Evolutionary conservation across 2,329 filamentous ascomycete genomes (phyloP), one percentile per base, ranked within the genome.

Genomic region (Fusarium foetens): DNA sequence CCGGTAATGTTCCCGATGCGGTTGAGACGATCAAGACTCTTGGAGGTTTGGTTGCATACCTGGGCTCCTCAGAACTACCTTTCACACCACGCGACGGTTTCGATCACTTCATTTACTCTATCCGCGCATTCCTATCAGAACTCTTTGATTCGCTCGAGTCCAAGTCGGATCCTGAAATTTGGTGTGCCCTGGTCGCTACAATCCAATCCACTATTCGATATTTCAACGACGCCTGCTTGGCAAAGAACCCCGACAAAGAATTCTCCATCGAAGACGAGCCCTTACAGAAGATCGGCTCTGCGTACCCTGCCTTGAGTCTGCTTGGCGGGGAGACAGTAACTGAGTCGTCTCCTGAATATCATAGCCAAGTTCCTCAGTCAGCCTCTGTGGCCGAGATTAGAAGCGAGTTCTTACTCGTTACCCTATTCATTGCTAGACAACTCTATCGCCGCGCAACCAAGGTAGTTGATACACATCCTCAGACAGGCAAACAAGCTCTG

Each of bases 31-130:
- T 84, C 9, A 78, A 80, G 35, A 76, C 76, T 33, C 78, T 87
- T 5, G 80, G 86, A 8, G 80, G 82, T 14, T 81, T 85, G 4
- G 71, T 90, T 6, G 84, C 85, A 6, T 86, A 84, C 59, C 80
- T 89, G 52, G 85, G 85, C 33, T 87, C 85, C 74, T 87, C 85
- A 3, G 79, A 82, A 43, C 65, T 83, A 1, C 80, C 82, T 2
- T 71, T 63, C 5, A 65, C 49, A 13, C 64, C 74, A 7, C 71
- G 72, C 3, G 71, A 75, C 10, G 77, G 79, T 3, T 76, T 85
- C n/a, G 64, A 76, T 19, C 82, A 86, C 66, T 85, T 85, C 59
- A 63, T 86, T 16, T 81, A 79, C 10, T 79, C 85, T 23, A 73
- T 81, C 31, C 77, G 80, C 42, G 75, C 79, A 5, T 68, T 87